These are phyloP conservation scores for Fusarium gaditjirri DNA, from an alignment of 2,329 filamentous ascomycete species.

Conservation along the genomic window DNA sequence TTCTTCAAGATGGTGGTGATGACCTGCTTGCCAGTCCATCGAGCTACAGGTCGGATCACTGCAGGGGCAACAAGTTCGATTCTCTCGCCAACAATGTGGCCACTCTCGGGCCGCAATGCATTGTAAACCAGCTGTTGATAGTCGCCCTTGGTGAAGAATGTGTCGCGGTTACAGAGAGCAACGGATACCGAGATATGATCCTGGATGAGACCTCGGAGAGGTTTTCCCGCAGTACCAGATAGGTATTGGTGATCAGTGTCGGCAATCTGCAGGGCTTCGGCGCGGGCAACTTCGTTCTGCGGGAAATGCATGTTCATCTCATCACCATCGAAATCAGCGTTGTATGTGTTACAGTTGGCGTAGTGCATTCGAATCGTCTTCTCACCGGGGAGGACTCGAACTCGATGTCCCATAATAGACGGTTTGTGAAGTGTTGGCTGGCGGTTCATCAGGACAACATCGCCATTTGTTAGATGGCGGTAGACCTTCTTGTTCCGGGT, in stretches of 20 bases:
- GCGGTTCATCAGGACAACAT: constrained; percentile 98
- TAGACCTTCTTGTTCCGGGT: constrained; percentile 95
- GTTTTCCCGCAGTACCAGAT: constrained; percentile 92
- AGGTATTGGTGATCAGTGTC: constrained; percentile 98
- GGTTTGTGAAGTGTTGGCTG: constrained; percentile 98
- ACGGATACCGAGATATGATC: constrained; percentile 97
- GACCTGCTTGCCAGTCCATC: constrained; percentile 97
- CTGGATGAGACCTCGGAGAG: constrained; percentile 94
- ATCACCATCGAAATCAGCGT: constrained; percentile 98
- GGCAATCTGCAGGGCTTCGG: constrained; percentile 91
- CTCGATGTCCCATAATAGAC: constrained; percentile 98
- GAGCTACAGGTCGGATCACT: constrained; percentile 79
- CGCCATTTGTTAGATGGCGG: constrained; percentile 93
- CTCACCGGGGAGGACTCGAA: constrained; percentile 90
- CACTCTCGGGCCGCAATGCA: constrained; percentile 88
- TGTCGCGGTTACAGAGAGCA: constrained; percentile 88
- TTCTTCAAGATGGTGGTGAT: constrained; percentile 94
- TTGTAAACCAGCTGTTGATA: constrained; percentile 96
- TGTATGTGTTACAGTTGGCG: constrained; percentile 99
- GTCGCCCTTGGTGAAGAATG: constrained; percentile 86
- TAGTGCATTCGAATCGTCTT: constrained; percentile 99
- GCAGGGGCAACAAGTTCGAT: constrained; percentile 85
- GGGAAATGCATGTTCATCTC: constrained; percentile 99
- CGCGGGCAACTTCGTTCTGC: constrained; percentile 92
- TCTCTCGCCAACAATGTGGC: constrained; percentile 84